A percentile compares a stretch with the other conserved stretches of the same genome.
phyloP scores from a whole-genome alignment of 768 basidiomycete genomes.

The Steccherinum ochraceum region DNA sequence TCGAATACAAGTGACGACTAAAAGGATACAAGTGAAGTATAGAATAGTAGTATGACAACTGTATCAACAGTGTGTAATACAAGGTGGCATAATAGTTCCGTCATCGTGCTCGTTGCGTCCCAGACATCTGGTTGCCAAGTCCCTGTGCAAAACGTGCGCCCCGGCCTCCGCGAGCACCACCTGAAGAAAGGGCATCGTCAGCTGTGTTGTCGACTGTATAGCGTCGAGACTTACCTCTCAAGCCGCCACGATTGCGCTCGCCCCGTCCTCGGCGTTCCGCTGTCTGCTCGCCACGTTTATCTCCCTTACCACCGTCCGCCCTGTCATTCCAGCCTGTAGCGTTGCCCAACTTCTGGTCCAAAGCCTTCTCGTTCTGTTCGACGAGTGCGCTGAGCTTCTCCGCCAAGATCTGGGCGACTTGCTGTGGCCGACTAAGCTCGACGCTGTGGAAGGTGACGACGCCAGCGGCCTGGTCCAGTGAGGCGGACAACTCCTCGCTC shows the following conservation, averaged over 20 bases:
- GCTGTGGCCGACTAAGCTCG: conserved; percentile 82
- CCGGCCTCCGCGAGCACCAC: conserved; percentile 59
- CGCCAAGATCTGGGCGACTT: conserved; percentile 82
- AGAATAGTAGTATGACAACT: conserved; percentile 7
- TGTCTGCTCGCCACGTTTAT: conserved; percentile 74
- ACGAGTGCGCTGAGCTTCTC: conserved; percentile 83
- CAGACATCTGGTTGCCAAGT: conserved; percentile 73
- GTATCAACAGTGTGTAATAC: not conserved
- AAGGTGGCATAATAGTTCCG: conserved; percentile 1
- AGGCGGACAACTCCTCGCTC: conserved; percentile 91
- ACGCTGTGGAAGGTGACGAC: conserved; percentile 93
- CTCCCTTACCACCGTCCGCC: conserved; percentile 63
- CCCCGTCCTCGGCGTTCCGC: conserved; percentile 74
- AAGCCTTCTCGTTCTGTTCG: conserved; percentile 86
- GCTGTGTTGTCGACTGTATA: no score
- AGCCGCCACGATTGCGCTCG: conserved; percentile 55
- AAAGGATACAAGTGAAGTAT: conserved; percentile 9
- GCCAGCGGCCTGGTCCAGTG: conserved; percentile 84
- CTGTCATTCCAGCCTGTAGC: conserved; percentile 59
- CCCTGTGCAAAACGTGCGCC: conserved; percentile 82
- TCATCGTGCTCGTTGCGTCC: conserved; percentile 22
- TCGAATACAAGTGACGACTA: conserved; percentile 3
- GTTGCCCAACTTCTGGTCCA: conserved; percentile 80
- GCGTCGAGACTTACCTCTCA: conserved; percentile 43
- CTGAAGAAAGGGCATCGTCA: no score